These are phyloP conservation scores for Penicillium aurantiogriseum DNA, from an alignment of 2,329 filamentous ascomycete species.

Conservation along the genomic window DNA sequence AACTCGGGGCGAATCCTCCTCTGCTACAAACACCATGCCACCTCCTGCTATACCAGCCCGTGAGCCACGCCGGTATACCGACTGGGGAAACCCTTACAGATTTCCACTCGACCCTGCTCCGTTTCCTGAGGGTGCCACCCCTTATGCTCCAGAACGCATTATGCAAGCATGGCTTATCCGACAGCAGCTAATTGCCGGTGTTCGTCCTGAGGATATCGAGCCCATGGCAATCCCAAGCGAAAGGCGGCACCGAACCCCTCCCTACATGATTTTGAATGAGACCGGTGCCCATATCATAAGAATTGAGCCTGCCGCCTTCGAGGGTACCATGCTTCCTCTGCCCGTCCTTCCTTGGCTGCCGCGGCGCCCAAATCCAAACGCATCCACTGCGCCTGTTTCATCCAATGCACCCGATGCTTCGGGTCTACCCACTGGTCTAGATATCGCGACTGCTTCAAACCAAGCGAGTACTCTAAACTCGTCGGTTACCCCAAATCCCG, in stretches of 20 bases:
- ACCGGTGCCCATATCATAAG: neutral
- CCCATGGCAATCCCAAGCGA: conserved; percentile 12
- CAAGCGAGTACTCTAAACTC: neutral
- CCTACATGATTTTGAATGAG: conserved; percentile 28
- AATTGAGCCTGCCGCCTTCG: conserved; percentile 1
- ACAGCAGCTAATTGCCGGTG: conserved; percentile 31
- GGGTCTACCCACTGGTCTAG: neutral
- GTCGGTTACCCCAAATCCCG: neutral
- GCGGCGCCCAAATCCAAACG: neutral
- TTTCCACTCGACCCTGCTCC: neutral
- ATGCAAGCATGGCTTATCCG: conserved; percentile 30
- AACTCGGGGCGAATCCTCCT: neutral
- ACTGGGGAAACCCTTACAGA: neutral
- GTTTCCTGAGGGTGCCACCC: neutral
- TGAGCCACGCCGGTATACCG: neutral
- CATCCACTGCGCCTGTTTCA: neutral
- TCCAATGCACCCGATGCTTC: neutral
- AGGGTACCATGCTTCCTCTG: conserved; percentile 4
- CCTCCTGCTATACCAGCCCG: neutral
- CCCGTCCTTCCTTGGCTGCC: neutral
- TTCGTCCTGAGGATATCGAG: conserved; percentile 24
- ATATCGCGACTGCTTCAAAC: neutral
- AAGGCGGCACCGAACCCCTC: conserved; percentile 47
- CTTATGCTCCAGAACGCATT: neutral
- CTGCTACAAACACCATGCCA: neutral